A percentile compares a stretch with the other conserved stretches of the same genome.
Evolutionary conservation across 129 eudicot species (phyloP).

Genomic region (Ambrosia trifida): DNA sequence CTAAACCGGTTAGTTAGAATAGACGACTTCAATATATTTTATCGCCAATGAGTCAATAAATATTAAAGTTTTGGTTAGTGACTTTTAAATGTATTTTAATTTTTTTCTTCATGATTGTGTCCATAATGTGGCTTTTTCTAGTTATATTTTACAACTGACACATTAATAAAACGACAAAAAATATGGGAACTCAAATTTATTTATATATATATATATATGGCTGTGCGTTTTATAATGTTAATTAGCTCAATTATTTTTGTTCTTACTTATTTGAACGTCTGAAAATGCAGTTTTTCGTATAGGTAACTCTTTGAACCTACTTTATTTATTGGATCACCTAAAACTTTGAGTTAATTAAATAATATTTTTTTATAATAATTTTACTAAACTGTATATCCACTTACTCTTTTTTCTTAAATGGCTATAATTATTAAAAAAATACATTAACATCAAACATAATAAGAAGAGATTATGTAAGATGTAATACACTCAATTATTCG

Average conservation of each 20-base stretch:
- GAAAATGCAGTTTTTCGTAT: too few species aligned
- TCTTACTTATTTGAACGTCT: too few species aligned
- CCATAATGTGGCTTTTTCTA: background rate
- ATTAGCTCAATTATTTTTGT: too few species aligned
- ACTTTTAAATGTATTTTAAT: background rate
- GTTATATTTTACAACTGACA: background rate
- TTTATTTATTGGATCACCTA: background rate
- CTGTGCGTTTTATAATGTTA: background rate
- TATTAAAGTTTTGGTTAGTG: background rate
- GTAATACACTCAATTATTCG: too few species aligned
- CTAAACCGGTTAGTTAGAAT: background rate
- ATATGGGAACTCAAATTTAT: background rate
- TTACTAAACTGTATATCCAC: too few species aligned
- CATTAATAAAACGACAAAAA: background rate
- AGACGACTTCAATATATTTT: background rate
- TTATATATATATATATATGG: too few species aligned
- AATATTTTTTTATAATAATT: background rate
- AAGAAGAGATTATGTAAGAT: too few species aligned
- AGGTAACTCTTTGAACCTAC: too few species aligned
- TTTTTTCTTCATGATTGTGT: background rate
- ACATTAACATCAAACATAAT: too few species aligned
- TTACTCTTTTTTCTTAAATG: too few species aligned
- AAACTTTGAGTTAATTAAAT: background rate
- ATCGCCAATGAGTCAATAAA: background rate
- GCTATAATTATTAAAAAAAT: too few species aligned